These are phyloP conservation scores for Coprinopsis strossmayeri DNA, from an alignment of 768 basidiomycete species.

Conservation along the genomic window DNA sequence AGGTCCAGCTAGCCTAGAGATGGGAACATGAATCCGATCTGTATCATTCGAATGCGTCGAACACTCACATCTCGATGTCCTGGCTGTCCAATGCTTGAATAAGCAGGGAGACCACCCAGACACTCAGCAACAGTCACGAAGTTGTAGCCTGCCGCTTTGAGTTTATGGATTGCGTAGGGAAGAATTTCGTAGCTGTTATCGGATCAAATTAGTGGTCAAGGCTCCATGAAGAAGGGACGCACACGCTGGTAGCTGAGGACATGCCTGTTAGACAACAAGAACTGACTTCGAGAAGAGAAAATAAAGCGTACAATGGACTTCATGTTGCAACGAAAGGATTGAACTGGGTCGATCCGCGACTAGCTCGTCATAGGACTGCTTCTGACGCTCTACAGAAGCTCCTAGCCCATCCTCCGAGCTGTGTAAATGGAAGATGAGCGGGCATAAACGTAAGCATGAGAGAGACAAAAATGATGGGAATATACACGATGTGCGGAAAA, in stretches of 20 bases:
- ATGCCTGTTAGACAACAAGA: not conserved
- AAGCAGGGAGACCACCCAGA: conserved; percentile 24
- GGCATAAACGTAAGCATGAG: too few relatives aligned
- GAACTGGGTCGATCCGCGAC: conserved; percentile 1
- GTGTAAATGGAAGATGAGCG: not conserved
- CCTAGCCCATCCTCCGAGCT: conserved; percentile 8
- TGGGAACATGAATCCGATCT: too few relatives aligned
- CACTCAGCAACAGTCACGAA: conserved; percentile 21
- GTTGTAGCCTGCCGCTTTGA: conserved; percentile 16
- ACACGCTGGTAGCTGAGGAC: not conserved
- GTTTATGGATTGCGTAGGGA: conserved; percentile 14
- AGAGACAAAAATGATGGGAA: not conserved
- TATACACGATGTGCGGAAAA: not conserved
- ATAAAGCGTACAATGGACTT: conserved; percentile 6
- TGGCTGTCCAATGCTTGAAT: conserved; percentile 22
- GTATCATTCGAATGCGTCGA: too few relatives aligned
- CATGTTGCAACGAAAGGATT: conserved; percentile 10
- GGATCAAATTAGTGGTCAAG: not conserved
- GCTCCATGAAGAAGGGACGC: not conserved
- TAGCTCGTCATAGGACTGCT: conserved; percentile 4
- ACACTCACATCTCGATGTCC: conserved; percentile 1
- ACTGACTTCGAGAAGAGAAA: not conserved
- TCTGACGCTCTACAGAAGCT: conserved; percentile 4
- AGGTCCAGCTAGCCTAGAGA: too few relatives aligned
- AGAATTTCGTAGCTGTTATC: conserved; percentile 4